Conservation (phyloP, 2,329 filamentous ascomycete genomes). For the Xylariaceae sp. region DNA sequence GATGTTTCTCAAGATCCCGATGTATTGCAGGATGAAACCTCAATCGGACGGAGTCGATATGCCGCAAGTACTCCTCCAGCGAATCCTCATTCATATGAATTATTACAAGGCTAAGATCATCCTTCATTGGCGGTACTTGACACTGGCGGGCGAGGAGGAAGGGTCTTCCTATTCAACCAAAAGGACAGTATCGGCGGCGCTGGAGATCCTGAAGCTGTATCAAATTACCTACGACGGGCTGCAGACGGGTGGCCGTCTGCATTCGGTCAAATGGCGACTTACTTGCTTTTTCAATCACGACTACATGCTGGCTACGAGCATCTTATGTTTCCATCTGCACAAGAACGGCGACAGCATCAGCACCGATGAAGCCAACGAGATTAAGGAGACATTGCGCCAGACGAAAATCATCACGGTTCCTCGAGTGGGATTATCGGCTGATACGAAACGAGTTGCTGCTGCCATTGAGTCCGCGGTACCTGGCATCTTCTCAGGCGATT, state of each 20-base stretch:
- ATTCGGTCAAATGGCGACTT: conserved; percentile 17
- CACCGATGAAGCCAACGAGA: conserved; percentile 9
- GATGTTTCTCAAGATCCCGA: conserved; percentile 23
- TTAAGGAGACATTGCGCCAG: conserved; percentile 15
- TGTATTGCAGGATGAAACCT: conserved; percentile 20
- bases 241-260: conserved; percentile 15
- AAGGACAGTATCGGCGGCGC: conserved; percentile 16
- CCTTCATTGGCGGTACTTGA: conserved; percentile 30
- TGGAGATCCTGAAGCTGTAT: conserved; percentile 16
- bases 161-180: conserved; percentile 25
- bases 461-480: conserved; percentile 16
- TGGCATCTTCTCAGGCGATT: conserved; percentile 8
- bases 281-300: conserved; percentile 18
- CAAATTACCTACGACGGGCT: conserved; percentile 18
- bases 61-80: conserved; percentile 25
- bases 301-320: conserved; percentile 15
- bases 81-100: conserved; percentile 29
- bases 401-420: conserved; percentile 9
- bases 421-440: conserved; percentile 7
- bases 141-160: conserved; percentile 15
- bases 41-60: conserved; percentile 23
- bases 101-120: conserved; percentile 30
- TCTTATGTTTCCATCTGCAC: conserved; percentile 18
- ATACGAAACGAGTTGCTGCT: conserved; percentile 15
- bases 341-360: conserved; percentile 15